These are phyloP conservation scores for Mycena galopus DNA, from an alignment of 768 basidiomycete genomes.

Conservation along the genomic window DNA sequence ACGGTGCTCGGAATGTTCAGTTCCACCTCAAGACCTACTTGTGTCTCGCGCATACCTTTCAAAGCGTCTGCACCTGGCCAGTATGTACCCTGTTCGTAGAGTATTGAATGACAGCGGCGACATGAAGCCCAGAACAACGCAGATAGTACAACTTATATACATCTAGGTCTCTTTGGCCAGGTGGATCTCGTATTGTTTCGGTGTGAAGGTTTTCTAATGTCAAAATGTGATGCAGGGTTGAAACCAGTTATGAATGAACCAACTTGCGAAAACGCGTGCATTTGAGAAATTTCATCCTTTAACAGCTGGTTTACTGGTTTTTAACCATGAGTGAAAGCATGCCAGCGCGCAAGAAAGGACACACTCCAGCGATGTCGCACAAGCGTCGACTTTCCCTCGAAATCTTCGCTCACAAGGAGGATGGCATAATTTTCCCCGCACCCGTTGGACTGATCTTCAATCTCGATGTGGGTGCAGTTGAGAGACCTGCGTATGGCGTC, in stretches of 20 bases:
- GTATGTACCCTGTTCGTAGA: too few relatives aligned
- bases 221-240: background rate
- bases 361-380: slow-evolving; percentile 78
- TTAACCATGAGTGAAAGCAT: slow-evolving; percentile 11
- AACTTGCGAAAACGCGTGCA: slow-evolving; percentile 94
- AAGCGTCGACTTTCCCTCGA: slow-evolving; percentile 87
- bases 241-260: slow-evolving; percentile 18
- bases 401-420: slow-evolving; percentile 82
- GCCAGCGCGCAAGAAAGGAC: slow-evolving; percentile 35
- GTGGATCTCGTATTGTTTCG: slow-evolving; percentile 70
- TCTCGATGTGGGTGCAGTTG: slow-evolving; percentile 75
- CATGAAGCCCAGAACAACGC: too few relatives aligned
- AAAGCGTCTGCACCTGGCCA: too few relatives aligned
- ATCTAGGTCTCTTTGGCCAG: slow-evolving; percentile 48
- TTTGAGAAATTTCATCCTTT: slow-evolving; percentile 79
- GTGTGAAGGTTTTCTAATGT: slow-evolving; percentile 79
- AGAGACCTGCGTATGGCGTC: slow-evolving; percentile 72
- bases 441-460: slow-evolving; percentile 83
- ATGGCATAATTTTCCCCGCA: slow-evolving; percentile 86
- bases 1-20: too few relatives aligned
- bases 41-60: too few relatives aligned
- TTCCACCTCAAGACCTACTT: too few relatives aligned
- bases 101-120: too few relatives aligned
- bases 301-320: slow-evolving; percentile 79
- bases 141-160: background rate